Percentiles rank a stretch among this genome's conserved stretches.
phyloP scores from a whole-genome alignment of 2,329 filamentous ascomycete species.

The Phyllosticta ampelicida region DNA sequence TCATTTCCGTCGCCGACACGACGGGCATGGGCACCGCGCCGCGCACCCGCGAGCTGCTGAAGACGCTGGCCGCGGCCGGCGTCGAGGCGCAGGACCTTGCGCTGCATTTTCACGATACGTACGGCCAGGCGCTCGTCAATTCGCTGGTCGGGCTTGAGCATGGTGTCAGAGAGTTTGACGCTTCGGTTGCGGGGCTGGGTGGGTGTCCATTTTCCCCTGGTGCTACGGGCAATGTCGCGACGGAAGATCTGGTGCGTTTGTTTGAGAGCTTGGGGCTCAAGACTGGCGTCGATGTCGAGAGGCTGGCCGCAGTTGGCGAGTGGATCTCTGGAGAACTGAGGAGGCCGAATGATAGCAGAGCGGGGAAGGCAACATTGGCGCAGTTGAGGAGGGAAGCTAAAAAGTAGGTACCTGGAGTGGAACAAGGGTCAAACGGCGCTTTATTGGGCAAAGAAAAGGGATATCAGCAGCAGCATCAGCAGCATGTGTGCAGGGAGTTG shows the following conservation, averaged over 20 bases:
- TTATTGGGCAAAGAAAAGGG: not conserved
- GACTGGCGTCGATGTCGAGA: slow-evolving; percentile 50
- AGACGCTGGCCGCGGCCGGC: slow-evolving; percentile 54
- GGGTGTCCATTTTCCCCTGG: slow-evolving; percentile 80
- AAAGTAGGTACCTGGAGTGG: not conserved
- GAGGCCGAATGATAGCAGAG: slow-evolving; percentile 27
- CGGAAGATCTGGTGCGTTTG: slow-evolving; percentile 72
- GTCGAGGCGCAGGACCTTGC: slow-evolving; percentile 61
- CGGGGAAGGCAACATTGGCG: slow-evolving; percentile 16
- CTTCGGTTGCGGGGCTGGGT: slow-evolving; percentile 67
- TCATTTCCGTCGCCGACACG: slow-evolving; percentile 83
- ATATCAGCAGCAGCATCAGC: not conserved
- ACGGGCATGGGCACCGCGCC: slow-evolving; percentile 83
- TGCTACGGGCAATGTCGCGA: slow-evolving; percentile 76
- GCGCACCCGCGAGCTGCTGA: slow-evolving; percentile 53
- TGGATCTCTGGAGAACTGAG: slow-evolving; percentile 29
- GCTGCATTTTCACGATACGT: slow-evolving; percentile 84
- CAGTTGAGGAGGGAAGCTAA: slow-evolving; percentile 4
- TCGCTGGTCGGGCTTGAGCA: slow-evolving; percentile 65
- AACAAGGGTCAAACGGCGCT: not conserved
- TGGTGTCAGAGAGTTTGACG: slow-evolving; percentile 69
- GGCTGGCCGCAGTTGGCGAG: slow-evolving; percentile 25
- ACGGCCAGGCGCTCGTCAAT: slow-evolving; percentile 76
- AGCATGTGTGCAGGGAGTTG: not conserved
- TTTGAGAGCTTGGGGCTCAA: slow-evolving; percentile 62